phyloP scores from a whole-genome alignment of 2,329 filamentous ascomycete genomes.

The Boeremia lycopersici region DNA sequence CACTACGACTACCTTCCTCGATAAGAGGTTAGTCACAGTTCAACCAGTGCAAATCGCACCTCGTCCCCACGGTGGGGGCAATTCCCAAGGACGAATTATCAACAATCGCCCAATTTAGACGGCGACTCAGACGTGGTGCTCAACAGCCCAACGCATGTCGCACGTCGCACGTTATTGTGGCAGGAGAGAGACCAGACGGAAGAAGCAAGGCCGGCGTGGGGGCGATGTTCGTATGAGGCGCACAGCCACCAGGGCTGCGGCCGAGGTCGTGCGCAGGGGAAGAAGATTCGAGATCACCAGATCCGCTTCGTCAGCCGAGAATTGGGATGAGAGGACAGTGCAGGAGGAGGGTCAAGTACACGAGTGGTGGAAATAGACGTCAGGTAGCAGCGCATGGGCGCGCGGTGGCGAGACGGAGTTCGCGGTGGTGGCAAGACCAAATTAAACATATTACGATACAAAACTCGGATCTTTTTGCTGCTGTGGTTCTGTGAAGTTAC shows the following conservation, averaged over 20 bases:
- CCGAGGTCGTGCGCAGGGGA: neutral
- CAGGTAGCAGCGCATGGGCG: neutral
- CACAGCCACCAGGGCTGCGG: conserved; percentile 25
- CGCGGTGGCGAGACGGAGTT: neutral
- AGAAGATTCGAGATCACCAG: neutral
- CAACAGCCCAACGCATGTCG: neutral
- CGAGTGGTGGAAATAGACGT: neutral
- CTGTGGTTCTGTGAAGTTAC: neutral
- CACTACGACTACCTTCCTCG: neutral
- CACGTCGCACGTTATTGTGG: conserved; percentile 1
- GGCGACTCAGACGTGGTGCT: neutral
- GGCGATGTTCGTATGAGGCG: conserved; percentile 16
- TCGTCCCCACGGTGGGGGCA: neutral
- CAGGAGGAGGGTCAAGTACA: neutral
- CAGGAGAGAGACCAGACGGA: conserved; percentile 5
- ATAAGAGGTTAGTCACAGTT: neutral
- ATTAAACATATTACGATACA: neutral
- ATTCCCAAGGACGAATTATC: neutral
- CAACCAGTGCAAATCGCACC: neutral
- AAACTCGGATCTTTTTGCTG: neutral
- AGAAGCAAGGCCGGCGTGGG: conserved; percentile 22
- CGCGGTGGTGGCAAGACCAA: conserved; percentile 1
- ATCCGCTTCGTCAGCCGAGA: neutral
- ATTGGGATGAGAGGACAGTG: neutral
- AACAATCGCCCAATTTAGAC: neutral